phyloP scores from a whole-genome alignment of 306 rosid species.

The Sesbania bispinosa region DNA sequence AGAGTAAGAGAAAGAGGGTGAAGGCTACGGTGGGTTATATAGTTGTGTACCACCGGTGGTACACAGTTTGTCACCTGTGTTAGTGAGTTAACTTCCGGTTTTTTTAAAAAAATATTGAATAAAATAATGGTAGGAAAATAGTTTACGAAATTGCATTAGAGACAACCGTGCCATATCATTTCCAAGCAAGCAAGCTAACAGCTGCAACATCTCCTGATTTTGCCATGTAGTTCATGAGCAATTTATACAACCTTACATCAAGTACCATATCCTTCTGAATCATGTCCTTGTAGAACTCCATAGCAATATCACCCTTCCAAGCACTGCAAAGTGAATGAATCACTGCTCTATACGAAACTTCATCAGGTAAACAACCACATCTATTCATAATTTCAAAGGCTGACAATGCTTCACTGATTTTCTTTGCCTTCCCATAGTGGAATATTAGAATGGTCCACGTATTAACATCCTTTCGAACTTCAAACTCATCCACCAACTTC shows the following conservation, averaged over 20 bases:
- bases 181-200: conserved; percentile 50
- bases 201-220: conserved; percentile 58
- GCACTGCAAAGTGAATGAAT: conserved; percentile 55
- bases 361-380: conserved; percentile 66
- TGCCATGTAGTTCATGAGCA: conserved; percentile 58
- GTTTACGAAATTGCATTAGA: no score
- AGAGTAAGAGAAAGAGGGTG: no score
- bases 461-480: conserved; percentile 50
- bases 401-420: conserved; percentile 57
- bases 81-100: no score
- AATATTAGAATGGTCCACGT: conserved; percentile 85
- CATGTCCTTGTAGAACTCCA: conserved; percentile 88
- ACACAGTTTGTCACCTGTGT: no score
- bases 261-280: conserved; percentile 50
- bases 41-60: no score
- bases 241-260: conserved; percentile 46
- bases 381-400: conserved; percentile 56
- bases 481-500: conserved; percentile 48
- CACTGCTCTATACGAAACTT: conserved; percentile 50
- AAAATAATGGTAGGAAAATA: no score
- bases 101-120: no score
- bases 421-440: conserved; percentile 61
- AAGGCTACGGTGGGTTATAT: no score
- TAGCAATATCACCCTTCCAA: conserved; percentile 67
- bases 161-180: conserved; percentile 61